Evolutionary conservation across 495 filamentous ascomycete species (phyloP), one percentile per base, ranked within the genome.

Genomic region (Podospora appendiculata): DNA sequence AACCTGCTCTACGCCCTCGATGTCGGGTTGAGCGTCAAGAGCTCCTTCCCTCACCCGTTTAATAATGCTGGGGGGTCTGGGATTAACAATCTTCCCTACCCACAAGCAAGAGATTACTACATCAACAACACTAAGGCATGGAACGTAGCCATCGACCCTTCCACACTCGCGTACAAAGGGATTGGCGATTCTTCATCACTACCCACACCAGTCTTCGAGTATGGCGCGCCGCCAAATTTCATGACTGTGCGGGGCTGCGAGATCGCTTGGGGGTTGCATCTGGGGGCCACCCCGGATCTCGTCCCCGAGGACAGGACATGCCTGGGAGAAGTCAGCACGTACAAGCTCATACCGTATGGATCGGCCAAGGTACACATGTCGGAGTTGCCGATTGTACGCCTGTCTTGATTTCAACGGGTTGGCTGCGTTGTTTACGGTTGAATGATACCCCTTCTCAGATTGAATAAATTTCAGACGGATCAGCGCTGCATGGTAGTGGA

Each of bases 361-460:
- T 72, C 69, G 55, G 73, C 77, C 45, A 82, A 82, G 67, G 55
- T 80, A 44, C 79, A 81, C 62, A 81, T 83, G 71, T 74, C 75
- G 11, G 77, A 83, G 54, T 60, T 85, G 50, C 80, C 81, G 9
- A 45, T 60, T 14, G 54, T 70, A 6, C 10, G n/a, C 5, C 17
- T 45, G 4, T 17, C 25, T 5, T 25, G 25, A 25, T 25, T 5
- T 25, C 25, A 25, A 25, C 25, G 25, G 25, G 25, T 25, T 25
- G 25, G 25, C 25, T 25, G 25, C 25, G 25, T 25, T 25, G 25
- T 25, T 25, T 25, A 5, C 25, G 25, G 25, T 25, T 25, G 25
- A 25, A 25, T 25, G 25, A 25, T 25, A 25, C 25, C 25, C 25
- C 25, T 25, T 25, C 25, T 25, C 25, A 25, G 25, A 25, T 25